These are phyloP conservation scores for Colletotrichum sp. DNA, from an alignment of 2,329 filamentous ascomycete species.

Conservation along the genomic window DNA sequence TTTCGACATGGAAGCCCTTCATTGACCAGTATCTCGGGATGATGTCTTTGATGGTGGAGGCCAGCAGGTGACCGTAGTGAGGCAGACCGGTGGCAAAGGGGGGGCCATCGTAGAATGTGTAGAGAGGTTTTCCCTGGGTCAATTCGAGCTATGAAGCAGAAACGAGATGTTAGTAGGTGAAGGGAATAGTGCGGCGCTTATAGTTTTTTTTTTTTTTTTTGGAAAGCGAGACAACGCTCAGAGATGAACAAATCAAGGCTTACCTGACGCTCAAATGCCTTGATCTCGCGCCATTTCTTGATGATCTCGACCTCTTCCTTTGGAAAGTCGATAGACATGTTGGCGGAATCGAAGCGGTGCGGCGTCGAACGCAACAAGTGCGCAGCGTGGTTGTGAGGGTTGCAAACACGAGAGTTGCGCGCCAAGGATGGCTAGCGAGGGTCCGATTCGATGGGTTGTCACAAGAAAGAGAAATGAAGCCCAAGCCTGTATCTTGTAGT, in stretches of 20 bases:
- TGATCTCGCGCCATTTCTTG: conserved; percentile 86
- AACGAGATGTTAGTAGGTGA: neutral
- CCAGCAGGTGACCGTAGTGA: conserved; percentile 76
- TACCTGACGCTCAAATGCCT: conserved; percentile 88
- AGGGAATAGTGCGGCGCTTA: neutral
- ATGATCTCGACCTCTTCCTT: conserved; percentile 88
- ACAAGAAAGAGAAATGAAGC: neutral
- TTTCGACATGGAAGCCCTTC: conserved; percentile 92
- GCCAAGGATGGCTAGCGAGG: neutral
- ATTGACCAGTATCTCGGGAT: conserved; percentile 97
- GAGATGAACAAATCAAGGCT: conserved; percentile 12
- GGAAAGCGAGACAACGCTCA: neutral
- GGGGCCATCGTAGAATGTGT: conserved; percentile 94
- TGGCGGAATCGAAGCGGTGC: neutral
- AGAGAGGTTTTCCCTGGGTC: conserved; percentile 80
- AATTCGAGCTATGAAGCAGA: conserved; percentile 65
- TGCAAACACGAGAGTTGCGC: neutral
- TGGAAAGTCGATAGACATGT: conserved; percentile 90
- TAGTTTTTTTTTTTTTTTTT: too few species aligned
- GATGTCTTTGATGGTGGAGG: conserved; percentile 96
- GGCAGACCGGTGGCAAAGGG: conserved; percentile 76
- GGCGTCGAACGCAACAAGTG: neutral
- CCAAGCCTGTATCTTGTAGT: neutral
- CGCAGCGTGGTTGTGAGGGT: neutral
- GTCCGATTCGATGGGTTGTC: neutral